Conservation (phyloP, 2,329 filamentous ascomycete species). For the Pyricularia sp. region DNA sequence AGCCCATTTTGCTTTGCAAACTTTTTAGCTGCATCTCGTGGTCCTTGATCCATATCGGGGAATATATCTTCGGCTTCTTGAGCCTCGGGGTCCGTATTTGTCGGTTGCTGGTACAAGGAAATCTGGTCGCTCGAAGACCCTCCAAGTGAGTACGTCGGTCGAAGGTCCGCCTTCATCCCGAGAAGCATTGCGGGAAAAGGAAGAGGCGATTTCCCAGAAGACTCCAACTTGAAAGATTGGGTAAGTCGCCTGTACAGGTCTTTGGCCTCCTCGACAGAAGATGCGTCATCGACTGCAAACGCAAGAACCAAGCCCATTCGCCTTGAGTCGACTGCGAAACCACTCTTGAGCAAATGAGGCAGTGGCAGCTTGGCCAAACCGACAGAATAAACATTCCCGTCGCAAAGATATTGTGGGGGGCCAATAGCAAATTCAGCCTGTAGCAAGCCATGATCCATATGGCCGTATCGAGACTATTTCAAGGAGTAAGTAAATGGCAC, state of each 20-base stretch:
- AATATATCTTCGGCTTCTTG: background rate
- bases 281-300: background rate
- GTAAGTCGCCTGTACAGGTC: background rate
- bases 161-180: background rate
- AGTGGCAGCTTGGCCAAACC: conserved; percentile 1
- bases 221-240: conserved; percentile 9
- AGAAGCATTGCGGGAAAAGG: conserved; percentile 3
- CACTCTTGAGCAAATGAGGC: background rate
- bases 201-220: background rate
- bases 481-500: background rate
- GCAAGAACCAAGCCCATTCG: conserved; percentile 2
- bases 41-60: background rate
- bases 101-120: background rate
- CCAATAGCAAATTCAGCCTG: background rate
- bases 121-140: background rate
- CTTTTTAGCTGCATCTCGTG: background rate
- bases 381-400: conserved; percentile 1
- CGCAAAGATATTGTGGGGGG: conserved; percentile 3
- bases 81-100: background rate
- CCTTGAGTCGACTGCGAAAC: background rate
- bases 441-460: background rate
- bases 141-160: background rate
- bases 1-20: background rate
- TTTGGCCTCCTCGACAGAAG: background rate
- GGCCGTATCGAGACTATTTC: conserved; percentile 2